Evolutionary conservation across 257 asterid genomes (phyloP).

Genomic region (Linderniella brevidens): DNA sequence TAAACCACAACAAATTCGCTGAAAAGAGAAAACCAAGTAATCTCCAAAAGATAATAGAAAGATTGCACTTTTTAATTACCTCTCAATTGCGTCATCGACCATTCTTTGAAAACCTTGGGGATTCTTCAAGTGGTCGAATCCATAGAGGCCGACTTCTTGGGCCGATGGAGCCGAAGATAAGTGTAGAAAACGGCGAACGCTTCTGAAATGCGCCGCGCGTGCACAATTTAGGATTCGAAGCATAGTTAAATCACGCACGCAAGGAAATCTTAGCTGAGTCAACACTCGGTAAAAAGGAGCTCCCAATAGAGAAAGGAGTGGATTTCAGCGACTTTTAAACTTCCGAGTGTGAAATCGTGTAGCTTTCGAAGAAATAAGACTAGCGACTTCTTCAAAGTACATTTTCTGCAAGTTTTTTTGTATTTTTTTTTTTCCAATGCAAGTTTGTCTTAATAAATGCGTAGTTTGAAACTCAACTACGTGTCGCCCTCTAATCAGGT

Average conservation of each 20-base stretch:
- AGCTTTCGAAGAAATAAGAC: no score
- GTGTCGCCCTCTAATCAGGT: no score
- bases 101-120: constrained; percentile 83
- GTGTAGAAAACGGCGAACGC: constrained; percentile 22
- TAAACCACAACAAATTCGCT: neutral
- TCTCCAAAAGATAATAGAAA: constrained; percentile 1
- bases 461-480: no score
- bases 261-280: no score
- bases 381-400: no score
- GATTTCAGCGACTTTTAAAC: no score
- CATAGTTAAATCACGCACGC: constrained; percentile 13
- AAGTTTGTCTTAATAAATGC: no score
- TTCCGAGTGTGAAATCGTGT: no score
- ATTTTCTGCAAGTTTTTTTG: no score
- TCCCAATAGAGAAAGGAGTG: no score
- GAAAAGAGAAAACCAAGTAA: neutral
- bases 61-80: constrained; percentile 20
- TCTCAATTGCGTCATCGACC: constrained; percentile 84
- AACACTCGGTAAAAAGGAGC: no score
- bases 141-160: constrained; percentile 65
- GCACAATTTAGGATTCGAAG: constrained; percentile 29
- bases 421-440: no score
- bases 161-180: constrained; percentile 28
- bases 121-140: constrained; percentile 63
- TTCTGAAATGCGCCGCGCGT: constrained; percentile 16